Percentiles rank a stretch among this genome's conserved stretches.
Conservation (phyloP, 2,329 filamentous ascomycete species). For the Alternaria arborescens region DNA sequence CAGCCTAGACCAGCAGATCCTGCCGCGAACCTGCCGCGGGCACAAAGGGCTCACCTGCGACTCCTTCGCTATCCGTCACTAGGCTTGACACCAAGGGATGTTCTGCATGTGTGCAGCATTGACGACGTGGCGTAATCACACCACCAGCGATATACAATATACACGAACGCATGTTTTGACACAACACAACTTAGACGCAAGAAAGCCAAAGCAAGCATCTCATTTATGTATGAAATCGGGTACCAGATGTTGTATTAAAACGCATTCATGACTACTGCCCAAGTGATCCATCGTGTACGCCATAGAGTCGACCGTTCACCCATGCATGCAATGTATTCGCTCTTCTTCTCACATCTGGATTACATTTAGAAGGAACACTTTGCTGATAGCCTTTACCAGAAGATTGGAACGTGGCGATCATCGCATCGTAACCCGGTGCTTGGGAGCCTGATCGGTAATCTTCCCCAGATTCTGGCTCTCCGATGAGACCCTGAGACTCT, state of each 20-base stretch:
- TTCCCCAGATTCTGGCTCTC: background rate
- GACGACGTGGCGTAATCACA: slow-evolving; percentile 8
- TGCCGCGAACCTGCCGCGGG: background rate
- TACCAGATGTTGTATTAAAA: background rate
- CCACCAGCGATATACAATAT: background rate
- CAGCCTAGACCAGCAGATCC: slow-evolving; percentile 10
- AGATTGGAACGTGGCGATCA: slow-evolving; percentile 15
- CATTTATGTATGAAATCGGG: background rate
- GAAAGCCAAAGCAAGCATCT: background rate
- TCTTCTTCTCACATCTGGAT: background rate
- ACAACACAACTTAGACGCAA: background rate
- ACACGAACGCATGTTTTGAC: background rate
- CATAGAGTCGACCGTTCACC: too few species aligned
- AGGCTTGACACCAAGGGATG: background rate
- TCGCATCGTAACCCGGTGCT: slow-evolving; percentile 20
- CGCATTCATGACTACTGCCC: background rate
- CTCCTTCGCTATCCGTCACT: slow-evolving; percentile 14
- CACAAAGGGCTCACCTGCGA: slow-evolving; percentile 1
- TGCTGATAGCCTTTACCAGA: background rate
- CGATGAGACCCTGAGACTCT: background rate
- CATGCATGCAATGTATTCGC: background rate
- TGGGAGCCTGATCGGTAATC: slow-evolving; percentile 15
- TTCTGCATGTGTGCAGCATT: background rate
- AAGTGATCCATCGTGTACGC: background rate
- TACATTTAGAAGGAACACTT: background rate